phyloP scores from a whole-genome alignment of 2,329 filamentous ascomycete species.

The Fusarium austroafricanum region DNA sequence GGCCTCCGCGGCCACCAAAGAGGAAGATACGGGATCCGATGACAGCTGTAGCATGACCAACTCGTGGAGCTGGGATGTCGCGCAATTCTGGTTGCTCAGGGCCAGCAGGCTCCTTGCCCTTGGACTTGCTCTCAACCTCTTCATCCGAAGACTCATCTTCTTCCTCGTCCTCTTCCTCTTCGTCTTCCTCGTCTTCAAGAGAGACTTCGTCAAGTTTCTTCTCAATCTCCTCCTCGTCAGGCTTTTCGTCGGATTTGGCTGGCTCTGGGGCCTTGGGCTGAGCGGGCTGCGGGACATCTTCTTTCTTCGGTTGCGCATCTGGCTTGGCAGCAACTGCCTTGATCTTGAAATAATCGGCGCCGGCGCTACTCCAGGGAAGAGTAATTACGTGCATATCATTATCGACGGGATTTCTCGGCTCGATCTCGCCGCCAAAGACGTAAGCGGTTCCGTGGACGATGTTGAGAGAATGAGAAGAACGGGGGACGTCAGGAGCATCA shows the following conservation, averaged over 20 bases:
- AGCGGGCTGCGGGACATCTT: conserved; percentile 23
- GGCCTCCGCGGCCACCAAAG: conserved; percentile 81
- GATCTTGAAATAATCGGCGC: conserved; percentile 70
- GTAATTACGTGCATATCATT: conserved; percentile 76
- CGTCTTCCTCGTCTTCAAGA: conserved; percentile 43
- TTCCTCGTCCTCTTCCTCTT: conserved; percentile 14
- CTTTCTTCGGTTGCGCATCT: conserved; percentile 32
- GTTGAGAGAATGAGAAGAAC: conserved; percentile 80
- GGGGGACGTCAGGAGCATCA: conserved; percentile 66
- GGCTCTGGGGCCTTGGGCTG: conserved; percentile 17
- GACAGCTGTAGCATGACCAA: conserved; percentile 77
- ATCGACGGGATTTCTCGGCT: conserved; percentile 74
- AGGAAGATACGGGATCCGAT: conserved; percentile 79
- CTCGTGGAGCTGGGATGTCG: conserved; percentile 72
- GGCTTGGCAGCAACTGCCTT: conserved; percentile 60
- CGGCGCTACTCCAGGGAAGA: conserved; percentile 67
- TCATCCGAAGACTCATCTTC: conserved; percentile 39
- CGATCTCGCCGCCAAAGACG: conserved; percentile 82
- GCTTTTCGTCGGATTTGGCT: conserved; percentile 42
- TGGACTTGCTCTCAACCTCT: conserved; percentile 47
- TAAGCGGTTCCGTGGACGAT: conserved; percentile 67
- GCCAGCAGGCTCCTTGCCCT: conserved; percentile 54
- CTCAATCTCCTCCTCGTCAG: conserved; percentile 42
- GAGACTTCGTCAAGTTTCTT: conserved; percentile 58
- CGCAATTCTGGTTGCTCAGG: conserved; percentile 48